Evolutionary conservation across 805 yeast genomes (phyloP), one percentile per base, ranked within the genome.

Genomic region (Wickerhamia fluorescens): DNA sequence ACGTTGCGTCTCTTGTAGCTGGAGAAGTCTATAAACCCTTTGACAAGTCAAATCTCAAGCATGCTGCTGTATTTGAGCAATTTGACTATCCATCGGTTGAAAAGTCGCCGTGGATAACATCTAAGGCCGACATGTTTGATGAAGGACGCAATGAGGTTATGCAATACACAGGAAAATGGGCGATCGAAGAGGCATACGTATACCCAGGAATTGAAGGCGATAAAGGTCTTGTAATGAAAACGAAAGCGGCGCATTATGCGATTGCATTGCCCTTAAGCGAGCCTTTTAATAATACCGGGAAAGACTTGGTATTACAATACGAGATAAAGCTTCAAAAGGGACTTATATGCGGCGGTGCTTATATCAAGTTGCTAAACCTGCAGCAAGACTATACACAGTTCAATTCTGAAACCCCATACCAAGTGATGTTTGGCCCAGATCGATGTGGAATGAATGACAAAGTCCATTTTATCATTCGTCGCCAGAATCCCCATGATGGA

Each of bases 361-460:
- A 87, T 57, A 53, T 88, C 41, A 88, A 88, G 61, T 61, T 88
- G 25, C 56, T 88, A 31, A 63, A 75, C 25, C 51, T 53, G 2
- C 54, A 56, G 7, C 62, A 49, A 1, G 54, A 49, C 31, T 62
- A 58, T 20, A 50, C 55, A 22, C 71, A 72, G 35, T 80, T 86
- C 61, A 65, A 61, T 40, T 70, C 73, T 36, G 75, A 66, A 16
- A 69, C 94, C 3, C 83, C 87, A 2, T 85, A 80, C 58, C 86
- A 81, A 53, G 59, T 88, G 39, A 81, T 88, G 89, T 88, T 88
- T 61, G 96, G 96, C 13, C 96, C 96, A 24, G 96, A 88, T 56
- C 75, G 71, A 51, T 88, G 96, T 59, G 95, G 94, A 3, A 49
- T 75, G 30, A 70, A 79, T 25, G 83, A 86, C 59, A 81, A 76